Evolutionary conservation across 192 early-diverging fungal species (phyloP), one percentile per base, ranked within the genome.

Genomic region (Linnemannia schmuckeri): DNA sequence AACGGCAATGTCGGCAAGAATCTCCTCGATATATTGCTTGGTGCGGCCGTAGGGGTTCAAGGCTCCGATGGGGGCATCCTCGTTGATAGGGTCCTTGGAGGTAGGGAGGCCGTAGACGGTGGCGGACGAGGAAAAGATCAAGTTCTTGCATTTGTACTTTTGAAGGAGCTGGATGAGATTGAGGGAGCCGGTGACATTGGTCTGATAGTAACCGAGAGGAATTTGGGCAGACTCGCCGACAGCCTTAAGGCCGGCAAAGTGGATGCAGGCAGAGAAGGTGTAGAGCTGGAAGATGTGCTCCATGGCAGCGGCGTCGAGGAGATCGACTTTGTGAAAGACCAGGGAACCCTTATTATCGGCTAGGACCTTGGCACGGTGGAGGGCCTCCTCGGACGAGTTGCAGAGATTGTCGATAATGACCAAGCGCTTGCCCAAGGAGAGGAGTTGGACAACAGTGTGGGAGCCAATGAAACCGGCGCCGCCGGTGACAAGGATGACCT

Each of bases 61-160:
- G 74, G 96, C 93, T 27, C 96, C 95, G 40, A 88, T 94, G 38
- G 88, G 86, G 75, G 94, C 94, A 63, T 95, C 94, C 69, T 95
- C 94, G 30, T 81, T 83, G 78, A 91, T 91, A 38, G 91, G 91
- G 46, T 49, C 52, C 18, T 72, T 55, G 22, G 88, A 79, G 9
- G 91, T 74, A 66, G 96, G 93, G 38, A 92, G 88, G 41, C 96
- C 95, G 88, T 97, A 99, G 47, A 99, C 93, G 38, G 97, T 97
- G 40, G 97, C 97, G 3, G 97, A 97, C 35, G 97, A 97, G 33
- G 97, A 98, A 80, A 98, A 98, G 73, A 98, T 95, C 88, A 98
- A 93, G 85, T 97, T 94, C 91, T 95, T 95, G 83, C 95, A 93
- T 69, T 93, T 91, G 88, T 93, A 89, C 87, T 93, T 90, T 70